Evolutionary conservation across 2,329 filamentous ascomycete species (phyloP).

Genomic region (Nemania diffusa): DNA sequence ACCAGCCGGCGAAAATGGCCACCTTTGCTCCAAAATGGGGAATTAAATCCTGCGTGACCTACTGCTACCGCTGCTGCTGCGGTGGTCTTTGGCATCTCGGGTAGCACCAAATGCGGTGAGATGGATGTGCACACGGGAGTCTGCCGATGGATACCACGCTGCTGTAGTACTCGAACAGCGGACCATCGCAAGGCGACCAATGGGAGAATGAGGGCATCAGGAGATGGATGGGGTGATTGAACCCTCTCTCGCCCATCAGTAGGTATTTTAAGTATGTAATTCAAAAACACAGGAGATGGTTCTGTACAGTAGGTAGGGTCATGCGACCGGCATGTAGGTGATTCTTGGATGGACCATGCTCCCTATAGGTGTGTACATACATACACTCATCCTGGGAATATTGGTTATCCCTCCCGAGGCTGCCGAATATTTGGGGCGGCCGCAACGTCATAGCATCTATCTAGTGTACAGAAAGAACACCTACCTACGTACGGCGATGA

Average conservation of each 20-base stretch:
- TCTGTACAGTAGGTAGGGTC: not conserved
- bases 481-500: constrained; percentile 1
- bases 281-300: constrained; percentile 7
- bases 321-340: constrained; percentile 16
- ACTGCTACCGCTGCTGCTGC: too few species aligned
- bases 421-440: constrained; percentile 20
- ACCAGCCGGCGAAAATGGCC: constrained; percentile 10
- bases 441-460: constrained; percentile 30
- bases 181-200: constrained; percentile 37
- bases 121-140: constrained; percentile 28
- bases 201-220: constrained; percentile 7
- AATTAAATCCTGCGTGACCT: constrained; percentile 32
- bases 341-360: not conserved
- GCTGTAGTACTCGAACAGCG: constrained; percentile 30
- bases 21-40: constrained; percentile 25
- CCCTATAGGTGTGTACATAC: too few species aligned
- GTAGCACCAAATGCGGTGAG: constrained; percentile 31
- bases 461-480: constrained; percentile 3
- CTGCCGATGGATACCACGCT: constrained; percentile 30
- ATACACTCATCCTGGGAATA: not conserved
- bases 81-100: constrained; percentile 38
- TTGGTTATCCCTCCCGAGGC: constrained; percentile 18
- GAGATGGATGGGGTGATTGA: constrained; percentile 23
- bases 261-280: constrained; percentile 13
- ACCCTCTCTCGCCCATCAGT: constrained; percentile 7